phyloP scores from a whole-genome alignment of 768 basidiomycete genomes.

The Crucibulum laeve region DNA sequence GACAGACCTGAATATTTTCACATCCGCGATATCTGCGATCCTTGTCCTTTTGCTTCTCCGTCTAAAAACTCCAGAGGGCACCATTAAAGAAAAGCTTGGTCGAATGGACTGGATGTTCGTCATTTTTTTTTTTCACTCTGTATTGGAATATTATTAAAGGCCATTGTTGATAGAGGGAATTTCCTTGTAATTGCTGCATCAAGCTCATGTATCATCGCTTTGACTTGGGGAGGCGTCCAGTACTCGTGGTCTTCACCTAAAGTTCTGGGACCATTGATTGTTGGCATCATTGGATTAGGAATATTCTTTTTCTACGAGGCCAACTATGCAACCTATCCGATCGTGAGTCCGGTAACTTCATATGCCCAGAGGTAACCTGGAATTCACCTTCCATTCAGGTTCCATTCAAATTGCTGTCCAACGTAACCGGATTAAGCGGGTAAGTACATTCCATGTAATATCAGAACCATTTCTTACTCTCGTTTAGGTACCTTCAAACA shows the following conservation, averaged over 20 bases:
- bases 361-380: background rate
- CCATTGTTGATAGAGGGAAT: constrained; percentile 32
- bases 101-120: constrained; percentile 38
- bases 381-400: background rate
- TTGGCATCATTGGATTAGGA: constrained; percentile 34
- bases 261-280: constrained; percentile 36
- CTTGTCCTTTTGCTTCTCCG: constrained; percentile 21
- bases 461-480: background rate
- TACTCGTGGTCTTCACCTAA: constrained; percentile 36
- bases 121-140: background rate
- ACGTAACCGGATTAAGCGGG: constrained; percentile 1
- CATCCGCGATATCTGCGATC: constrained; percentile 22
- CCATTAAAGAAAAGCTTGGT: constrained; percentile 27
- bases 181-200: constrained; percentile 32
- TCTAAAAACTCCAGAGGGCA: constrained; percentile 27
- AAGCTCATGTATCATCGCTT: constrained; percentile 28
- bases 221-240: constrained; percentile 44
- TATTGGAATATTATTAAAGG: background rate
- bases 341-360: background rate
- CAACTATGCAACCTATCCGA: background rate
- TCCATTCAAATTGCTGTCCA: background rate
- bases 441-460: background rate
- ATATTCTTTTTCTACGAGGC: constrained; percentile 36
- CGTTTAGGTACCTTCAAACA: background rate
- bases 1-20: constrained; percentile 36